phyloP scores from a whole-genome alignment of 305 asterid species.

The Plantago lanceolata region DNA sequence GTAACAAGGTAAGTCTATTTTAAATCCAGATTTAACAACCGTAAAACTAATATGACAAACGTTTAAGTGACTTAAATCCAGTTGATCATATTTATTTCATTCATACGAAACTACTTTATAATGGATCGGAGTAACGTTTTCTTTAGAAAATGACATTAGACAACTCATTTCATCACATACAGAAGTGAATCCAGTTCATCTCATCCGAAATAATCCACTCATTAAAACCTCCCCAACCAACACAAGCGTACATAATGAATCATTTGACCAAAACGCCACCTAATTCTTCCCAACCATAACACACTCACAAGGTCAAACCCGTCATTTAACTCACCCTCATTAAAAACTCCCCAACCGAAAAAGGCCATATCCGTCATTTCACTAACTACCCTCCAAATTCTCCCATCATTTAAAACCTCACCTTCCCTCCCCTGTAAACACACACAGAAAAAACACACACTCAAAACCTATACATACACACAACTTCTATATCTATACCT shows the following conservation, averaged over 20 bases:
- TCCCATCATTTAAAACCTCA: constrained; percentile 19
- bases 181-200: no score
- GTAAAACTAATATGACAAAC: no score
- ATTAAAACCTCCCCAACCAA: not conserved
- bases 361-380: constrained; percentile 6
- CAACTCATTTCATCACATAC: no score
- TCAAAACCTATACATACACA: not conserved
- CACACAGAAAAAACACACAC: constrained; percentile 5
- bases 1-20: no score
- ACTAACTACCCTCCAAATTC: not conserved
- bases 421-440: constrained; percentile 46
- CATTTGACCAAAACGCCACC: not conserved
- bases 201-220: no score
- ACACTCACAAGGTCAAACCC: constrained; percentile 17
- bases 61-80: no score
- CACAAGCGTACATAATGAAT: not conserved
- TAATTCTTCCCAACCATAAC: constrained; percentile 21
- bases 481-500: no score
- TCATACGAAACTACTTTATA: no score
- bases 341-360: constrained; percentile 10
- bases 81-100: no score
- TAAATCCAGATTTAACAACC: no score
- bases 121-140: no score
- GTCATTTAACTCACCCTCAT: constrained; percentile 7
- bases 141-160: no score